Conservation (phyloP, 1,284 basidiomycete species). For the Apiotrichum gracile region DNA sequence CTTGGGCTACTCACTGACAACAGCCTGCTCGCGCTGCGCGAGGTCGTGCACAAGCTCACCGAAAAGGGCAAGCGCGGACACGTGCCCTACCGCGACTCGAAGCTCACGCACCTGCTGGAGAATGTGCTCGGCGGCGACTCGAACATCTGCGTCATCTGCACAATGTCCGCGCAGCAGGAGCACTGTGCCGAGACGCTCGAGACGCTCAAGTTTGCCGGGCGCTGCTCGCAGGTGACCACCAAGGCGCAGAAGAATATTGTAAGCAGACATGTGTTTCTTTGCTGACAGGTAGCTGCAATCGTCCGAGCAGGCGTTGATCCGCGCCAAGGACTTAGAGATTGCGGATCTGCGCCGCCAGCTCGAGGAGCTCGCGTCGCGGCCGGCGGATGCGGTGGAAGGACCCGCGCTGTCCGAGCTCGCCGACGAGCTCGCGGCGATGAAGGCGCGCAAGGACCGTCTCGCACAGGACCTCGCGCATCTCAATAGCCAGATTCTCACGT, state of each 20-base stretch:
- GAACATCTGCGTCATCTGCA: conserved; percentile 55
- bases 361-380: conserved; percentile 15
- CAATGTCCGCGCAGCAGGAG: conserved; percentile 47
- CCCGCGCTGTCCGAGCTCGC: conserved; percentile 25
- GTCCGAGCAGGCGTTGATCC: conserved; percentile 45
- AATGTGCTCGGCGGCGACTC: conserved; percentile 55
- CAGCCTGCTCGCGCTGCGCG: conserved; percentile 51
- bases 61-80: conserved; percentile 47
- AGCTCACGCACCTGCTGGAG: conserved; percentile 53
- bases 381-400: too few species aligned
- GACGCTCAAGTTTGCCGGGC: conserved; percentile 55
- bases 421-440: conserved; percentile 38
- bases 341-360: conserved; percentile 43
- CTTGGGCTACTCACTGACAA: not conserved
- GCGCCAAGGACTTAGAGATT: conserved; percentile 49
- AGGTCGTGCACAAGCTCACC: conserved; percentile 55
- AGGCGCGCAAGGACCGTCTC: conserved; percentile 38
- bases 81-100: conserved; percentile 55
- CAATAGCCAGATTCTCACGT: conserved; percentile 44
- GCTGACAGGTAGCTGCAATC: conserved; percentile 31
- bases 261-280: conserved; percentile 12
- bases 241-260: conserved; percentile 53
- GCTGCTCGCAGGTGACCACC: conserved; percentile 55
- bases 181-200: conserved; percentile 54
- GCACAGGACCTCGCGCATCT: conserved; percentile 39